Conservation (phyloP, 495 filamentous ascomycete species). For the Hyaloscypha finlandica region DNA sequence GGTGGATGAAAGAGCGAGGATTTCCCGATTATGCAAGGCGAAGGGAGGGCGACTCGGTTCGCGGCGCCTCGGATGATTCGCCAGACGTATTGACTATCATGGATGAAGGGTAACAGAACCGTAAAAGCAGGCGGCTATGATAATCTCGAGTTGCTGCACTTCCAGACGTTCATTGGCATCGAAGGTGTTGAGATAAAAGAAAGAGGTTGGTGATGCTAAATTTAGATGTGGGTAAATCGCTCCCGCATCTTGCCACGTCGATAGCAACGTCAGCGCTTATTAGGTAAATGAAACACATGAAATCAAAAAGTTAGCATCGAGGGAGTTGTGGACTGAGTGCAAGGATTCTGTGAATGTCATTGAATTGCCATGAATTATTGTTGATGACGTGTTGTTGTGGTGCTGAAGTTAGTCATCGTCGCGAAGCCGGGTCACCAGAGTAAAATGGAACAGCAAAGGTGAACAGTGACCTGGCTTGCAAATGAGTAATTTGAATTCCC, state of each 20-base stretch:
- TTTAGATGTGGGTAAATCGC: background rate
- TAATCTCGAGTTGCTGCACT: background rate
- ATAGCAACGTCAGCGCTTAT: background rate
- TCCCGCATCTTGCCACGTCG: slow-evolving; percentile 1
- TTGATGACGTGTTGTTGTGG: background rate
- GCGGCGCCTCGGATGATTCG: background rate
- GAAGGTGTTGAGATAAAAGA: background rate
- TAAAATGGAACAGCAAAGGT: background rate
- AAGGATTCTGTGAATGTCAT: background rate
- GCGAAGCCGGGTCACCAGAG: background rate
- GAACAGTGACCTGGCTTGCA: background rate
- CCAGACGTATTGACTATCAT: background rate
- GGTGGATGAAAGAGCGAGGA: no score
- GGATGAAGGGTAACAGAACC: background rate
- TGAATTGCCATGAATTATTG: background rate
- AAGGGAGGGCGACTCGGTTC: background rate
- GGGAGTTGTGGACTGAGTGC: background rate
- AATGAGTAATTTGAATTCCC: background rate
- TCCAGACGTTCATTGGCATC: background rate
- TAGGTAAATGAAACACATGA: background rate
- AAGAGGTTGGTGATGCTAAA: slow-evolving; percentile 4
- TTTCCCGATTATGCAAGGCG: background rate
- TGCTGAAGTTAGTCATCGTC: background rate
- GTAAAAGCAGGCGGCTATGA: background rate
- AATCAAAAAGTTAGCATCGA: background rate